Percentiles rank a stretch among this genome's conserved stretches.
phyloP scores from a whole-genome alignment of 2,329 filamentous ascomycete genomes.

The Alternaria brassicae region DNA sequence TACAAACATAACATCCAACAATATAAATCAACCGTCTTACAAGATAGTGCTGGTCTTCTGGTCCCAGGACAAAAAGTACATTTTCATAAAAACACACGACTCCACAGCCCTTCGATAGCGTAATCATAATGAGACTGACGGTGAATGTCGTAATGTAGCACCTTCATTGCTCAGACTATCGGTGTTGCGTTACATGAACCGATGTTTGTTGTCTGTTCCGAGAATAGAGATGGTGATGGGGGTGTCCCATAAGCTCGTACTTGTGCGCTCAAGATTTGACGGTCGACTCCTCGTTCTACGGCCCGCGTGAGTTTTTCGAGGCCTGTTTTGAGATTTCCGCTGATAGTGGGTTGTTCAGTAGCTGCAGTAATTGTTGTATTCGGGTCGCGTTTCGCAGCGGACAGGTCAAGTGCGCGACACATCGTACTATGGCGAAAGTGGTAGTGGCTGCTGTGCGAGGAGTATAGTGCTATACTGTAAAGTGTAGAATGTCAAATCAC shows the following conservation, averaged over 20 bases:
- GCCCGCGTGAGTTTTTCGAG: conserved; percentile 12
- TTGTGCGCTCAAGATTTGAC: conserved; percentile 22
- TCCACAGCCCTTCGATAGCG: neutral
- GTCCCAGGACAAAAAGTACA: neutral
- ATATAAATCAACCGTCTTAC: neutral
- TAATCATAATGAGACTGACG: neutral
- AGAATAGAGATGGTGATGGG: neutral
- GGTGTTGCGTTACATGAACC: neutral
- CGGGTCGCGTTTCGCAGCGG: neutral
- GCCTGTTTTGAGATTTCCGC: conserved; percentile 16
- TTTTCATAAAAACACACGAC: neutral
- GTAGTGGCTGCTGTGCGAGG: neutral
- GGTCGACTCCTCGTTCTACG: conserved; percentile 21
- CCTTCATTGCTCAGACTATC: conserved; percentile 3
- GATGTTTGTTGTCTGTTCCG: neutral
- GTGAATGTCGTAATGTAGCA: neutral
- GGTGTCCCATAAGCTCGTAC: conserved; percentile 15
- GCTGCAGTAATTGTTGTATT: neutral
- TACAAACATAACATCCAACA: neutral
- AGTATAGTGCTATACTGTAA: neutral
- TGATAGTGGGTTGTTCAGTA: neutral
- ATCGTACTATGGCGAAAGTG: neutral
- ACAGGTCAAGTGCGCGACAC: conserved; percentile 1
- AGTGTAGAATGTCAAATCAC: neutral
- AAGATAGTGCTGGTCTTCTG: neutral